phyloP scores from a whole-genome alignment of 768 basidiomycete species.

The Russula lepida region DNA sequence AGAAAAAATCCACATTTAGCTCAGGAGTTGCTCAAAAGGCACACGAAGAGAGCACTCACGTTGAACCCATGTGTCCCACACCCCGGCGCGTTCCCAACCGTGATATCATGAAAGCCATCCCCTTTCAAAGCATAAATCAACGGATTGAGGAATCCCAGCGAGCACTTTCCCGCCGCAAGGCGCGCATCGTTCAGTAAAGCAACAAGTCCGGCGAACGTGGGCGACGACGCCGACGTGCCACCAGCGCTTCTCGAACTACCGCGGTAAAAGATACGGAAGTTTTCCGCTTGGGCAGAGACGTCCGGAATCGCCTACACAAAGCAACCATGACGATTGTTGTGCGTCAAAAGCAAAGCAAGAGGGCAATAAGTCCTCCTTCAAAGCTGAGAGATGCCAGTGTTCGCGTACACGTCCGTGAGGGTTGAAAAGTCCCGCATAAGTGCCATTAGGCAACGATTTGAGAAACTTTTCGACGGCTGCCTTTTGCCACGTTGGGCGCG shows the following conservation, averaged over 20 bases:
- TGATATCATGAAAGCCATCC: conserved; percentile 49
- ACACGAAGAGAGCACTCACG: conserved; percentile 30
- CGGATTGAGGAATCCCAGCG: conserved; percentile 65
- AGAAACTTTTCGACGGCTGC: conserved; percentile 38
- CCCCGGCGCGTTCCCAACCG: conserved; percentile 42
- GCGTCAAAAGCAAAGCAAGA: too few species aligned
- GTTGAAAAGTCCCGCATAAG: conserved; percentile 50
- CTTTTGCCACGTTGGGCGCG: conserved; percentile 47
- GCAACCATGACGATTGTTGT: neutral
- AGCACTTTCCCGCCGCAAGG: conserved; percentile 31
- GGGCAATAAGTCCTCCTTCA: neutral
- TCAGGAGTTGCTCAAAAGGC: neutral
- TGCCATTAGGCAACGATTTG: conserved; percentile 33
- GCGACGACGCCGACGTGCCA: conserved; percentile 55
- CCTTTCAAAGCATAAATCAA: conserved; percentile 41
- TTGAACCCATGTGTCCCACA: conserved; percentile 64
- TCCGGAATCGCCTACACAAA: conserved; percentile 46
- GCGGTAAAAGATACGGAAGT: conserved; percentile 37
- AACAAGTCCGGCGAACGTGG: conserved; percentile 47
- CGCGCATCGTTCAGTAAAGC: conserved; percentile 46
- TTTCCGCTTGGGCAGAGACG: conserved; percentile 44
- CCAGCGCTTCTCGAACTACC: conserved; percentile 31
- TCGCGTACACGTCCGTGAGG: conserved; percentile 42
- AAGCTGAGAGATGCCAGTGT: neutral
- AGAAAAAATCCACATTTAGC: neutral